phyloP scores from a whole-genome alignment of 345 rosid species.

The Excoecaria cochinchinensis region DNA sequence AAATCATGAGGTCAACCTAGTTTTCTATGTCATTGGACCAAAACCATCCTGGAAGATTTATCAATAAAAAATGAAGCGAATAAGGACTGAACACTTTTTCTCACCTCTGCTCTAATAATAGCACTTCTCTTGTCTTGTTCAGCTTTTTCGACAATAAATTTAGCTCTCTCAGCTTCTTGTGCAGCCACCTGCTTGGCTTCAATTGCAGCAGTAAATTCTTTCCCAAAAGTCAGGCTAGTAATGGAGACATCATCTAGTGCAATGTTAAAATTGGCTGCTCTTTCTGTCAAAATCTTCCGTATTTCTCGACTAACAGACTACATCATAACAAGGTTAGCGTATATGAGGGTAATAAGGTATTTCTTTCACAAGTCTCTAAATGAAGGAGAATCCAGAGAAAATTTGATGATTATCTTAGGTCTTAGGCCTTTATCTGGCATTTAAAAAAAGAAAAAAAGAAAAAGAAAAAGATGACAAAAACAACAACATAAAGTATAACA shows the following conservation, averaged over 20 bases:
- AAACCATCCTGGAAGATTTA: neutral
- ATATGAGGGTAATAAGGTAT: neutral
- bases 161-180: constrained; percentile 94
- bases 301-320: constrained; percentile 87
- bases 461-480: neutral
- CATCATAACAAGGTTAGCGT: neutral
- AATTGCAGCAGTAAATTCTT: constrained; percentile 91
- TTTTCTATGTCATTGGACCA: neutral
- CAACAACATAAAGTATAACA: neutral
- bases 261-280: constrained; percentile 70
- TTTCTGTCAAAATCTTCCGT: constrained; percentile 75
- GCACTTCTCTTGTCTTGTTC: constrained; percentile 94
- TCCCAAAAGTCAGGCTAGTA: constrained; percentile 81
- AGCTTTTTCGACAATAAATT: constrained; percentile 91
- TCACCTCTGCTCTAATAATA: constrained; percentile 84
- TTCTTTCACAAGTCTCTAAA: neutral
- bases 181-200: constrained; percentile 96
- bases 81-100: neutral
- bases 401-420: neutral
- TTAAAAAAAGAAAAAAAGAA: neutral
- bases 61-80: neutral
- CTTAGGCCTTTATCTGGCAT: neutral
- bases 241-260: constrained; percentile 91
- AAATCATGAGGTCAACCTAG: neutral
- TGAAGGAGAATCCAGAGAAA: neutral